Conservation (phyloP, 2,329 filamentous ascomycete genomes). For the Ceratocystis papillata region DNA sequence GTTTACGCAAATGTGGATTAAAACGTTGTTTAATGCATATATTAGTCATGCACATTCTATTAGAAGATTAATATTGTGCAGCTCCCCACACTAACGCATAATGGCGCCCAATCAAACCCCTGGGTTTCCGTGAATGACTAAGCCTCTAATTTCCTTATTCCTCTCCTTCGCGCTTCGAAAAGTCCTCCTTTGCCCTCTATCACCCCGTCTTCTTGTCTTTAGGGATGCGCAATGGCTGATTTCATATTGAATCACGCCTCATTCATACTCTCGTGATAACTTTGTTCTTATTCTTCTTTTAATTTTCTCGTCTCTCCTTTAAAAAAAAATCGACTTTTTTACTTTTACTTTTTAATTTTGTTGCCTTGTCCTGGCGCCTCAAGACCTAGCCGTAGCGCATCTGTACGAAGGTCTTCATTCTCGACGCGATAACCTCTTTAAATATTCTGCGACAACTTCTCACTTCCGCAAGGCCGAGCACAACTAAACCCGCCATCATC, state of each 20-base stretch:
- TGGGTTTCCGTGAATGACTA: too few species aligned
- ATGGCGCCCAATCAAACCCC: too few species aligned
- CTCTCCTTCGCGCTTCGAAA: background rate
- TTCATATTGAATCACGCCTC: background rate
- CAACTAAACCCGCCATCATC: conserved; percentile 24
- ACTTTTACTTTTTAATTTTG: conserved; percentile 17
- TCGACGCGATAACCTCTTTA: conserved; percentile 5
- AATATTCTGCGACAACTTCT: background rate
- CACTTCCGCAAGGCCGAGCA: conserved; percentile 15
- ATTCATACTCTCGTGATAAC: background rate
- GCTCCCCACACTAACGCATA: too few species aligned
- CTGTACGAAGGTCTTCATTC: background rate
- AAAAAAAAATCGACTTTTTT: background rate
- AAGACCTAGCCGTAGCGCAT: conserved; percentile 22
- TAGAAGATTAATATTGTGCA: too few species aligned
- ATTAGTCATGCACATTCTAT: too few species aligned
- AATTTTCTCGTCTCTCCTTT: conserved; percentile 13
- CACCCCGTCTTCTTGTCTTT: background rate
- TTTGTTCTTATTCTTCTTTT: background rate
- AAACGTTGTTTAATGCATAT: too few species aligned
- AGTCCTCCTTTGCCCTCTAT: background rate
- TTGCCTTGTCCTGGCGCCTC: conserved; percentile 9
- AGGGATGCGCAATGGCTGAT: background rate
- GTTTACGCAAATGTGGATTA: too few species aligned
- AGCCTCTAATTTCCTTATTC: too few species aligned